These are phyloP conservation scores for Penicillium griseofulvum DNA, from an alignment of 2,329 filamentous ascomycete genomes.

Conservation along the genomic window DNA sequence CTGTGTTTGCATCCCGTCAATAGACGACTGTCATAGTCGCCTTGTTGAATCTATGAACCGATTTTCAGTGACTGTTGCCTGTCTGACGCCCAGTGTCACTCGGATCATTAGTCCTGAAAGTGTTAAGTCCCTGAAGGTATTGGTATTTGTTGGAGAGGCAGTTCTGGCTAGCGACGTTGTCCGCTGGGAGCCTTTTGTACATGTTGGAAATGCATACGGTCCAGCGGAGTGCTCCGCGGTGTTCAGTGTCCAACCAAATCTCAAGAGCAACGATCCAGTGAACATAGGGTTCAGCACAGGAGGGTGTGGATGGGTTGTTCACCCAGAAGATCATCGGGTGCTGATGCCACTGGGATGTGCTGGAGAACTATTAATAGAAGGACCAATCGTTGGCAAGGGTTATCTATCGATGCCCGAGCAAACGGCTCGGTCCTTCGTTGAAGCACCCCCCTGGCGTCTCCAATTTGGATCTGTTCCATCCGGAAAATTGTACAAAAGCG, in stretches of 20 bases:
- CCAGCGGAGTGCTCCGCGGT: slow-evolving; percentile 39
- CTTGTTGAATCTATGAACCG: slow-evolving; percentile 47
- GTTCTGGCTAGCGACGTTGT: slow-evolving; percentile 24
- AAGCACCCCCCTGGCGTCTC: neutral
- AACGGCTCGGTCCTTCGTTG: neutral
- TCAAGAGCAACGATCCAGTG: neutral
- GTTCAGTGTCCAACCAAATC: slow-evolving; percentile 27
- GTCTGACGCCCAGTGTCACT: neutral
- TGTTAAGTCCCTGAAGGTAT: neutral
- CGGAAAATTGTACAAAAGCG: neutral
- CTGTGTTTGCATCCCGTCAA: slow-evolving; percentile 16
- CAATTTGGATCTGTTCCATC: neutral
- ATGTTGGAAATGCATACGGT: slow-evolving; percentile 41
- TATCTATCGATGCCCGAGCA: neutral
- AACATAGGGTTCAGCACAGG: slow-evolving; percentile 5
- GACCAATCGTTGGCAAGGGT: neutral
- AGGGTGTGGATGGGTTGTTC: slow-evolving; percentile 2
- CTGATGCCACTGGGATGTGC: slow-evolving; percentile 5
- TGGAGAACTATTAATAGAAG: slow-evolving; percentile 4
- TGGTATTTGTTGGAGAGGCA: slow-evolving; percentile 29
- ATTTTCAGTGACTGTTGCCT: slow-evolving; percentile 23
- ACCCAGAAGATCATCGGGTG: neutral
- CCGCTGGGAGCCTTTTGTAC: slow-evolving; percentile 37
- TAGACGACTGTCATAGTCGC: slow-evolving; percentile 29
- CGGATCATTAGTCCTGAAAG: neutral